Evolutionary conservation across 176 grass and related monocot species (phyloP).

Genomic region (Carex scoparia): DNA sequence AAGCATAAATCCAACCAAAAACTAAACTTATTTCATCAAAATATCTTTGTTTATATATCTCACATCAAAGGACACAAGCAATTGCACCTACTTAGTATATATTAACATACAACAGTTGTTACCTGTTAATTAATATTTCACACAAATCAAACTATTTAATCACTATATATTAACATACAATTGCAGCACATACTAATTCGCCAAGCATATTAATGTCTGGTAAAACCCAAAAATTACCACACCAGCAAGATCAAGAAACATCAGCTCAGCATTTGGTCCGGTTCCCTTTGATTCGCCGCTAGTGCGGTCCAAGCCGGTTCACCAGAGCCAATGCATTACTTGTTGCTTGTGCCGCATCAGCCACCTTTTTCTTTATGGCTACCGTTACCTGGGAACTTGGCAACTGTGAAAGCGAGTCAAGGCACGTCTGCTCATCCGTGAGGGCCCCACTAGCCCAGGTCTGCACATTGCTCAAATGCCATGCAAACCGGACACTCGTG

Average conservation of each 20-base stretch:
- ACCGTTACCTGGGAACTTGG: neutral
- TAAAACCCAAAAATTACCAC: conserved; percentile 10
- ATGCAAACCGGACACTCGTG: conserved; percentile 35
- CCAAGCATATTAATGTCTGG: neutral
- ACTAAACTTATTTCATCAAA: neutral
- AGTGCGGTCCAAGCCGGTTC: conserved; percentile 40
- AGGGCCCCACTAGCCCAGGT: conserved; percentile 85
- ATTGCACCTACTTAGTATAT: no score
- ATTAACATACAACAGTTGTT: neutral
- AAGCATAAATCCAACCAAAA: neutral
- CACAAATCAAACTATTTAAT: conserved; percentile 3
- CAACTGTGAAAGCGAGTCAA: conserved; percentile 47
- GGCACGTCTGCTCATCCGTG: conserved; percentile 64
- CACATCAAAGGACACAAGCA: neutral
- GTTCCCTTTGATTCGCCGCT: neutral
- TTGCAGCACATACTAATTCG: conserved; percentile 3
- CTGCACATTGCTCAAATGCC: conserved; percentile 65
- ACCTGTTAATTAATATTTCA: neutral
- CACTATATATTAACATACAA: conserved; percentile 5
- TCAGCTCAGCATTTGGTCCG: neutral
- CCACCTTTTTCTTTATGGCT: conserved; percentile 35
- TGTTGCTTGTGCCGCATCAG: conserved; percentile 40
- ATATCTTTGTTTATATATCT: neutral
- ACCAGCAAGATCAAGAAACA: neutral
- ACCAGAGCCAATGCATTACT: conserved; percentile 79